These are phyloP conservation scores for Coemansia sp. DNA, from an alignment of 192 early-diverging fungal genomes.

Conservation along the genomic window DNA sequence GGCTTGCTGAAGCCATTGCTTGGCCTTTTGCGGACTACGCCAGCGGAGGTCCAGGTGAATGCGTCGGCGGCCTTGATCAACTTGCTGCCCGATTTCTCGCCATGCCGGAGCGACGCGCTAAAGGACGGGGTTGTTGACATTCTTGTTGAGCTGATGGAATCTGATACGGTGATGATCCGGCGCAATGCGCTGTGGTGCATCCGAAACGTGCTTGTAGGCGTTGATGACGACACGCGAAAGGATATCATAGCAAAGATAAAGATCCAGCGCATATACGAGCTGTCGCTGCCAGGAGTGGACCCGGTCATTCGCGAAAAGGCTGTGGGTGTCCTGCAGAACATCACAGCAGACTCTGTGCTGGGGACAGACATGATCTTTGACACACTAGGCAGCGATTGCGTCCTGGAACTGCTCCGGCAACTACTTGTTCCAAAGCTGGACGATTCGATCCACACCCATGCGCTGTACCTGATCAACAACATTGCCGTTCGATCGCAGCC, in stretches of 20 bases:
- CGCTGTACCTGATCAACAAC: constrained; percentile 49
- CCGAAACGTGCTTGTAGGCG: constrained; percentile 31
- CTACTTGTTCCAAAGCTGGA: constrained; percentile 13
- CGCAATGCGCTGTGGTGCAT: constrained; percentile 51
- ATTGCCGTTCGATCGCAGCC: constrained; percentile 26
- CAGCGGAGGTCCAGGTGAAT: constrained; percentile 33
- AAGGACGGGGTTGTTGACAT: constrained; percentile 35
- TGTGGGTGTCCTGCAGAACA: constrained; percentile 35
- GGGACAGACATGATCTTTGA: constrained; percentile 31
- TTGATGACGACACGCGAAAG: constrained; percentile 38
- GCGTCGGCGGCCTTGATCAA: constrained; percentile 50
- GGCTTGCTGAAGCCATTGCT: constrained; percentile 42
- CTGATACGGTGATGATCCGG: constrained; percentile 16
- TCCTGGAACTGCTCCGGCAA: constrained; percentile 24
- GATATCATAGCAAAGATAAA: constrained; percentile 29
- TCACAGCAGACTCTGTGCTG: constrained; percentile 27
- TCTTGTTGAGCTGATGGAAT: constrained; percentile 25
- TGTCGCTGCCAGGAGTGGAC: constrained; percentile 20
- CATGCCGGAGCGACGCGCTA: constrained; percentile 38
- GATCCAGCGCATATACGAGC: constrained; percentile 21
- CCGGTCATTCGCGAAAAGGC: constrained; percentile 37
- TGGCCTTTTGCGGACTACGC: constrained; percentile 15
- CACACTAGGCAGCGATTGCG: constrained; percentile 13
- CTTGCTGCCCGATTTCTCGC: constrained; percentile 45
- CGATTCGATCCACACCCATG: constrained; percentile 25